Evolutionary conservation across 768 basidiomycete genomes (phyloP).

Genomic region (Lyophyllum atratum): DNA sequence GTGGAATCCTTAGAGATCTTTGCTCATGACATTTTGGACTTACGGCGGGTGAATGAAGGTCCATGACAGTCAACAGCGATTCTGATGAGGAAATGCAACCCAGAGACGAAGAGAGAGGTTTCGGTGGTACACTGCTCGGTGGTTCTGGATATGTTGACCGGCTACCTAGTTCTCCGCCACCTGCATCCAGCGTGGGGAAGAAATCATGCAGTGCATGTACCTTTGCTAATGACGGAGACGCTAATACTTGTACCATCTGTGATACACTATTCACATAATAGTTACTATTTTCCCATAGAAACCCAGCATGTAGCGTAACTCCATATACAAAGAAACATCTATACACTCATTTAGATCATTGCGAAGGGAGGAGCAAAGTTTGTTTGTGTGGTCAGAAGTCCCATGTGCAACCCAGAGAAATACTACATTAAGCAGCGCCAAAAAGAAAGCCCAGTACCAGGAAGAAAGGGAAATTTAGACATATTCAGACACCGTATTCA

Average conservation of each 20-base stretch:
- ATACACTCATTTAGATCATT: conserved; percentile 15
- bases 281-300: conserved; percentile 23
- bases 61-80: conserved; percentile 53
- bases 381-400: conserved; percentile 26
- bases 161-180: conserved; percentile 13
- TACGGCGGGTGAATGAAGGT: conserved; percentile 66
- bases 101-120: conserved; percentile 65
- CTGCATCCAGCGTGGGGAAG: not conserved
- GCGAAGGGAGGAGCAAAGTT: conserved; percentile 15
- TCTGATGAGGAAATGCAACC: conserved; percentile 49
- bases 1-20: conserved; percentile 53
- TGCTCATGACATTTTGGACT: conserved; percentile 64
- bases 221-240: conserved; percentile 50
- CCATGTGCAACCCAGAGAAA: conserved; percentile 30
- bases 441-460: conserved; percentile 23
- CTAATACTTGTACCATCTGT: conserved; percentile 48
- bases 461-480: conserved; percentile 22
- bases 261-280: conserved; percentile 39
- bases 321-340: conserved; percentile 18
- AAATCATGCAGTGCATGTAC: conserved; percentile 62
- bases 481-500: conserved; percentile 39
- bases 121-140: conserved; percentile 72
- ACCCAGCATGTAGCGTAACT: conserved; percentile 15
- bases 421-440: conserved; percentile 27
- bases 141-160: conserved; percentile 27